A percentile compares a stretch with the other conserved stretches of the same genome.
phyloP scores from a whole-genome alignment of 805 yeast genomes.

The Sungouiozyma intestinalis region DNA sequence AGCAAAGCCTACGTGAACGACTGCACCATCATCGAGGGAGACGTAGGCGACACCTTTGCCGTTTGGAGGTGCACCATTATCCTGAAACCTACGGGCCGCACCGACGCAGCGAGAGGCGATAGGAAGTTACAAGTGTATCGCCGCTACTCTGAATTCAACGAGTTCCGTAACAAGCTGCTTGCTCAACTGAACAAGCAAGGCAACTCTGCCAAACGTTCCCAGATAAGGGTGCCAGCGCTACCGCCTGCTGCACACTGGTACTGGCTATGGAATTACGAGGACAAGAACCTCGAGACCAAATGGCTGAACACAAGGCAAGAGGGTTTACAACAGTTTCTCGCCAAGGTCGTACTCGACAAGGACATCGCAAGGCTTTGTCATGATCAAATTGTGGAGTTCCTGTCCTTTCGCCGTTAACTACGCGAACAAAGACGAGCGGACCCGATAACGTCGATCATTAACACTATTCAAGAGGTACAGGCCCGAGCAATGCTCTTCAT shows the following conservation, averaged over 20 bases:
- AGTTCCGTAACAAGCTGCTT: slow-evolving; percentile 33
- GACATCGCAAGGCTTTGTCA: slow-evolving; percentile 27
- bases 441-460: too few relatives aligned
- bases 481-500: too few relatives aligned
- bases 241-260: slow-evolving; percentile 42
- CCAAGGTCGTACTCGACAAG: slow-evolving; percentile 39
- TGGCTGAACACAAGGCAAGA: slow-evolving; percentile 47
- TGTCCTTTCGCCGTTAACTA: not conserved
- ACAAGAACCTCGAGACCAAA: slow-evolving; percentile 27
- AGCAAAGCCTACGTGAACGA: slow-evolving; percentile 15
- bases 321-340: slow-evolving; percentile 52
- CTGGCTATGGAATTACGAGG: slow-evolving; percentile 21
- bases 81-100: slow-evolving; percentile 7
- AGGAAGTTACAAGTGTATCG: slow-evolving; percentile 38
- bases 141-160: slow-evolving; percentile 56
- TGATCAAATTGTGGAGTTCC: slow-evolving; percentile 4
- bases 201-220: slow-evolving; percentile 11
- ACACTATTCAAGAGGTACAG: too few relatives aligned
- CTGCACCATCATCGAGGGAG: slow-evolving; percentile 22
- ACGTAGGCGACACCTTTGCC: slow-evolving; percentile 17
- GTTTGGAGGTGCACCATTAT: slow-evolving; percentile 23
- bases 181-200: not conserved
- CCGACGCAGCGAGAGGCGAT: not conserved
- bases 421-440: not conserved
- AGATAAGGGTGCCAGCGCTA: slow-evolving; percentile 34